phyloP scores from a whole-genome alignment of 768 basidiomycete genomes.

The Porphyrellus cyaneotinctus region DNA sequence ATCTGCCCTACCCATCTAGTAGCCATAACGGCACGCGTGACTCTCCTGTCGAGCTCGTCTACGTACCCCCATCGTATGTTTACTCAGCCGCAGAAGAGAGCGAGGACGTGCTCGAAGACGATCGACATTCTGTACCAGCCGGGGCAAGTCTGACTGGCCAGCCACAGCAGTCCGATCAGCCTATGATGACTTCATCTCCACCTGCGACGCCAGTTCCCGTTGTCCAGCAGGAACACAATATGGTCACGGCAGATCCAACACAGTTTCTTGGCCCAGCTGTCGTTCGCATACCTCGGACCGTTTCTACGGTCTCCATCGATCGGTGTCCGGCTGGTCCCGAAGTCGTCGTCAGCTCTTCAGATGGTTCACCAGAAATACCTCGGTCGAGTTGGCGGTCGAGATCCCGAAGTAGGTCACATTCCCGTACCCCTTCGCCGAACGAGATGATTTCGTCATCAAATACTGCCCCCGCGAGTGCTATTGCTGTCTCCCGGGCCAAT shows the following conservation, averaged over 20 bases:
- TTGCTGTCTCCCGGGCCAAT: slow-evolving; percentile 11
- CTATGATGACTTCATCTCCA: slow-evolving; percentile 7
- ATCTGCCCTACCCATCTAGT: slow-evolving; percentile 7
- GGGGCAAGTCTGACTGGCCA: slow-evolving; percentile 12
- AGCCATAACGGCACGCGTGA: slow-evolving; percentile 30
- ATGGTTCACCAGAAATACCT: slow-evolving; percentile 30
- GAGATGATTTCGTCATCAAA: slow-evolving; percentile 14
- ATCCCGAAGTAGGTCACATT: slow-evolving; percentile 38
- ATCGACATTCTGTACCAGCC: slow-evolving; percentile 18
- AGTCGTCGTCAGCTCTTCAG: slow-evolving; percentile 35
- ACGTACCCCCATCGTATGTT: slow-evolving; percentile 51
- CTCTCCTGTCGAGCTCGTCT: slow-evolving; percentile 66
- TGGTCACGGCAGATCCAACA: slow-evolving; percentile 15
- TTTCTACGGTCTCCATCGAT: slow-evolving; percentile 13
- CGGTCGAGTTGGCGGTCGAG: slow-evolving; percentile 30
- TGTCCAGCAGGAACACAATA: slow-evolving; percentile 1
- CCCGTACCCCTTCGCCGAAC: slow-evolving; percentile 45
- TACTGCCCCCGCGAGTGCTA: slow-evolving; percentile 3
- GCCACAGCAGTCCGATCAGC: slow-evolving; percentile 13
- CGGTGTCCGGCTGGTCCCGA: slow-evolving; percentile 20
- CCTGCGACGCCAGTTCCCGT: not conserved
- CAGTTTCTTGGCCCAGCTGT: slow-evolving; percentile 15
- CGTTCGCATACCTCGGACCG: slow-evolving; percentile 10
- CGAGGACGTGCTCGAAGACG: slow-evolving; percentile 20
- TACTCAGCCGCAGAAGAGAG: slow-evolving; percentile 15